A percentile compares a stretch with the other conserved stretches of the same genome.
These are phyloP conservation scores for Paraglomus brasilianum DNA, from an alignment of 192 early-diverging fungal genomes.

Conservation along the genomic window DNA sequence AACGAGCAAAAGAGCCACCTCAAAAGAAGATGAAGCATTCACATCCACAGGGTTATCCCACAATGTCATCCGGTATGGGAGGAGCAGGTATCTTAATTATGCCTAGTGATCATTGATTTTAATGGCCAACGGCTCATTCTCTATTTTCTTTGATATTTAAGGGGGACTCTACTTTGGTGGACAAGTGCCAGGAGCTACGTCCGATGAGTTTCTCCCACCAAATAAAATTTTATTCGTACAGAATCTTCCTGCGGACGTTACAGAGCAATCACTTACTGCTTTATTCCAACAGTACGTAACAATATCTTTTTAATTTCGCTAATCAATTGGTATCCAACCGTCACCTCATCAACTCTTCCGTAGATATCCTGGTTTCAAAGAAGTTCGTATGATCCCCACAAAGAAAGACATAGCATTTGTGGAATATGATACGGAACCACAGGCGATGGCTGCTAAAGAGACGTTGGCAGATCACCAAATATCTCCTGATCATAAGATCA, in stretches of 20 bases:
- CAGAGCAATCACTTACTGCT: slow-evolving; percentile 57
- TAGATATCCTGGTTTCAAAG: slow-evolving; percentile 85
- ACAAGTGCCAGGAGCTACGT: slow-evolving; percentile 44
- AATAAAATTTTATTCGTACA: slow-evolving; percentile 96
- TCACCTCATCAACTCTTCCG: slow-evolving; percentile 2
- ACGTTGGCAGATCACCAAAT: slow-evolving; percentile 66
- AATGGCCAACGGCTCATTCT: background rate
- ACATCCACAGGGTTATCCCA: background rate
- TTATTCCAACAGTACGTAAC: slow-evolving; percentile 73
- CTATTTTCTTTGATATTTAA: slow-evolving; percentile 5
- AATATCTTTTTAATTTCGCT: background rate
- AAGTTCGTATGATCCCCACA: slow-evolving; percentile 91
- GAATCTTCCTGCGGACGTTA: slow-evolving; percentile 72
- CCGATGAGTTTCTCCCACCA: slow-evolving; percentile 78
- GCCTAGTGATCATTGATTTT: background rate
- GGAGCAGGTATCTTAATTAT: slow-evolving; percentile 8
- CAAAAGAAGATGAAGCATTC: slow-evolving; percentile 20
- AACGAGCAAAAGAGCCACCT: slow-evolving; percentile 31
- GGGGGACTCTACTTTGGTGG: slow-evolving; percentile 27
- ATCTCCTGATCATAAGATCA: slow-evolving; percentile 66
- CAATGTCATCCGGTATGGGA: slow-evolving; percentile 5
- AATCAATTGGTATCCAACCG: background rate
- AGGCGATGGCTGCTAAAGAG: slow-evolving; percentile 76
- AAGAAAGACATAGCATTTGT: slow-evolving; percentile 96
- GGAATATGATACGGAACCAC: slow-evolving; percentile 87